A percentile compares a stretch with the other conserved stretches of the same genome.
Conservation (phyloP, 2,329 filamentous ascomycete species). For the Claviceps sp. region DNA sequence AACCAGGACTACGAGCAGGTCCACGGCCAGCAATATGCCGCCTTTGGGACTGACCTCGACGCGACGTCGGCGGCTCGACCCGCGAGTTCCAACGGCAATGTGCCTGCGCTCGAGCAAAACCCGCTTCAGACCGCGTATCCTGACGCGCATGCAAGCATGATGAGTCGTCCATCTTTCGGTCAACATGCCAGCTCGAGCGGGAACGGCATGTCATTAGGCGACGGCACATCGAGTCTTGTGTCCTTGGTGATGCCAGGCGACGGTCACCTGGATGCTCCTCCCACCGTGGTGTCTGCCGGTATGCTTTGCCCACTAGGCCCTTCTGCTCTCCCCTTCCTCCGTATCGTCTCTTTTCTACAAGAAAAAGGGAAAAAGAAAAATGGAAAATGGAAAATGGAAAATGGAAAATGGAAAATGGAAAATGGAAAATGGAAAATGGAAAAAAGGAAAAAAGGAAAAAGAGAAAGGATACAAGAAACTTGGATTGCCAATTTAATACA, state of each 20-base stretch:
- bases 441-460: too few relatives aligned
- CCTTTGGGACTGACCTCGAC: neutral
- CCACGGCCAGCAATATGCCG: slow-evolving; percentile 2
- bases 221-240: slow-evolving; percentile 17
- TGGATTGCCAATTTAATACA: neutral
- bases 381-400: too few relatives aligned
- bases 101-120: slow-evolving; percentile 2
- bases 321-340: neutral
- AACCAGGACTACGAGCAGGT: neutral
- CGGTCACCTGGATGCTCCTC: slow-evolving; percentile 8
- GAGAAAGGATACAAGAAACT: too few relatives aligned
- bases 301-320: slow-evolving; percentile 3
- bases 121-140: slow-evolving; percentile 2
- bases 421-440: too few relatives aligned
- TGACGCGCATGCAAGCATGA: slow-evolving; percentile 11
- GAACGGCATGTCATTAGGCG: slow-evolving; percentile 12
- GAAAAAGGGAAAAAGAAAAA: too few relatives aligned
- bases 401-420: too few relatives aligned
- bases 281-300: slow-evolving; percentile 22
- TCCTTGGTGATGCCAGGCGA: slow-evolving; percentile 19
- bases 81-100: slow-evolving; percentile 3
- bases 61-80: neutral
- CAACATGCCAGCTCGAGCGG: slow-evolving; percentile 13
- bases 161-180: slow-evolving; percentile 13
- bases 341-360: too few relatives aligned